Base-by-base conservation (phyloP, 2,329 filamentous ascomycete species). In the Bipolaris zeicola region DNA sequence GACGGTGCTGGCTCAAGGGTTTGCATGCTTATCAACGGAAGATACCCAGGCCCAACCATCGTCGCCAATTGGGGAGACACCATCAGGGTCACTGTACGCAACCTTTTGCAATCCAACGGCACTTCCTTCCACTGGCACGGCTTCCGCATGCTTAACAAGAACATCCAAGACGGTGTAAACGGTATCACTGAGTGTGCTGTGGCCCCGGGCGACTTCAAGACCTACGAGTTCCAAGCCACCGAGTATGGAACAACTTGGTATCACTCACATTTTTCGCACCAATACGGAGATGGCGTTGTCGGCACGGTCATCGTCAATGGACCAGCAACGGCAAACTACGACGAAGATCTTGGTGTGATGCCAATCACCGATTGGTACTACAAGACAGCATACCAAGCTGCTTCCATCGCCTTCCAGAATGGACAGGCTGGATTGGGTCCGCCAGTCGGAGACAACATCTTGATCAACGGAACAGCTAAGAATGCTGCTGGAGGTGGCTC, bases 71-170 rank as follows among this genome's bases (percentile, higher is more conserved):
- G 70, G 70, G 70, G 70, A 5, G 71, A 73, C 24, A 72, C 62
- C 2, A 56, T 72, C n/a, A 39, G 67, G 5, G 61, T 73, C 58
- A 85, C 69, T 2, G 80, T 89, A 6, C 82, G 76, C 33, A 89
- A 89, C 67, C 52, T 74, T 47, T 57, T 83, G 74, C 73, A 76
- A 20, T 68, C 81, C 64, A 88, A 89, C 60, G 85, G 86, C 22
- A 88, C 85, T 5, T 80, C 79, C n/a, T 82, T 88, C 18, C 86
- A 89, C 64, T 89, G 81, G 75, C 86, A 89, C 66, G 87, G 82
- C 0, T 52, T 89, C 50, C 80, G 85, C 2, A 84, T 88, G 68
- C 77, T 81, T 57, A 76, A 80, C 65, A 83, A 78, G 45, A 83
- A 81, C 61, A 75, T 80, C 43, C 77, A 83, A 58, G 86, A 89